Evolutionary conservation across 306 rosid species (phyloP), one percentile per base, ranked within the genome.

Genomic region (Fragaria vesca): DNA sequence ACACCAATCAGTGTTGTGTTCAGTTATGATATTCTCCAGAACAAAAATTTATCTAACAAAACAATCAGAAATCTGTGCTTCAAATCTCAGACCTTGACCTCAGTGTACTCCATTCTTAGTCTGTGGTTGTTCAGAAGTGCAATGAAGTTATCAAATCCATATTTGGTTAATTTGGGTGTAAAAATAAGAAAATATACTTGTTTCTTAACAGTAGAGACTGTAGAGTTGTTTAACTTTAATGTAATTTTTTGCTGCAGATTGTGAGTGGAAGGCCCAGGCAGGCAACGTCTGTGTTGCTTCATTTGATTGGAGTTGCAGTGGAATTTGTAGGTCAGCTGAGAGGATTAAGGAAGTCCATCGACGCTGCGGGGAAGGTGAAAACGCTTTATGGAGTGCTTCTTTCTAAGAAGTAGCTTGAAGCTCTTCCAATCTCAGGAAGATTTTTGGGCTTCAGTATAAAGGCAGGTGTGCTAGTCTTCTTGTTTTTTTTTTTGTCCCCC

Each of bases 201-300:
- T 55, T 69, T 43, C 21, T 34, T 17, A 65, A 3, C 79, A 40
- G 30, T 74, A 38, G 57, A 71, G 58, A 3, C 79, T 40, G 30
- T 74, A 38, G 63, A 71, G 58, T 55, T 18, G 43, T 11, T 40
- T 76, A 77, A 55, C 72, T 75, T 42, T 50, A 57, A 54, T 47
- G 8, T 73, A 3, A 75, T 58, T 78, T 74, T 52, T 54, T 54
- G 54, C 71, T 92, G 88, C 94, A 96, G 99, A 96, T 83, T 96
- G 99, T 71, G 99, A 96, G 84, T 96, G 99, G 99, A 96, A 96
- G 90, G 99, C 99, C 10, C 99, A 93, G 74, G 99, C 99, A 47
- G 99, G 99, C 77, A 96, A 96, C 84, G 61, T 90, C n/a, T 96
- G 99, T 63, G 98, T 96, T 52, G 99, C 99, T 48, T 93, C 98